phyloP scores from a whole-genome alignment of 495 filamentous ascomycete genomes.

The Penicillium canescens region DNA sequence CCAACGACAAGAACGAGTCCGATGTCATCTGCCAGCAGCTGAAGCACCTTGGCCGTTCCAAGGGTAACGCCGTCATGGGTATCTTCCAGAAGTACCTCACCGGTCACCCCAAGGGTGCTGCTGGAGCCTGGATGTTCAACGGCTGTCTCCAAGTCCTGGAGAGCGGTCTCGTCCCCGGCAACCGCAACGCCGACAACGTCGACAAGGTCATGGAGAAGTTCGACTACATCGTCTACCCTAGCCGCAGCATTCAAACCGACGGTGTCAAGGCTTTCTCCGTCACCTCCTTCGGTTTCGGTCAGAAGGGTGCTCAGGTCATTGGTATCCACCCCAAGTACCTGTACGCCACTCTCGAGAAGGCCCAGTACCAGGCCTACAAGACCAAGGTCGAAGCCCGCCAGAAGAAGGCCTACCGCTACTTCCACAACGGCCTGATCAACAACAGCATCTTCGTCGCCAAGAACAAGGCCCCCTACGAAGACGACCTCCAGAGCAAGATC shows the following conservation, averaged over 20 bases:
- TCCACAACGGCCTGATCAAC: conserved; percentile 95
- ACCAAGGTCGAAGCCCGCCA: conserved; percentile 87
- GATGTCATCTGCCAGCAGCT: conserved; percentile 97
- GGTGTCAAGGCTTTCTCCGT: conserved; percentile 98
- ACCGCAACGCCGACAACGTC: conserved; percentile 97
- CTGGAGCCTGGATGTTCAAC: conserved; percentile 99
- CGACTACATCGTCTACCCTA: conserved; percentile 96
- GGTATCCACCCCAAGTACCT: conserved; percentile 96
- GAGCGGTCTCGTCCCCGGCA: conserved; percentile 89
- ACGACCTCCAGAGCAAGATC: conserved; percentile 79
- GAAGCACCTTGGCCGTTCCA: conserved; percentile 88
- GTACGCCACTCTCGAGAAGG: conserved; percentile 87
- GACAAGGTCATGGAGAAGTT: conserved; percentile 96
- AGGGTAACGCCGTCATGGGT: conserved; percentile 93
- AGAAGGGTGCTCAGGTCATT: conserved; percentile 97
- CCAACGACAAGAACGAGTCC: conserved; percentile 99
- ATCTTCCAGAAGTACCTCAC: conserved; percentile 99
- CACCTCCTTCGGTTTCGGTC: conserved; percentile 98
- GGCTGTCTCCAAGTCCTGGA: conserved; percentile 94
- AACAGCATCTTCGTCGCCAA: conserved; percentile 98
- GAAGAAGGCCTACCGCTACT: conserved; percentile 97
- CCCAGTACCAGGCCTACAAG: conserved; percentile 79
- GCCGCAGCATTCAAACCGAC: conserved; percentile 92
- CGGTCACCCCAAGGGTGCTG: conserved; percentile 98
- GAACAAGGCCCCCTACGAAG: conserved; percentile 82